Base-by-base conservation (phyloP, 2,329 filamentous ascomycete genomes). In the Trichocomaceae sp. region DNA sequence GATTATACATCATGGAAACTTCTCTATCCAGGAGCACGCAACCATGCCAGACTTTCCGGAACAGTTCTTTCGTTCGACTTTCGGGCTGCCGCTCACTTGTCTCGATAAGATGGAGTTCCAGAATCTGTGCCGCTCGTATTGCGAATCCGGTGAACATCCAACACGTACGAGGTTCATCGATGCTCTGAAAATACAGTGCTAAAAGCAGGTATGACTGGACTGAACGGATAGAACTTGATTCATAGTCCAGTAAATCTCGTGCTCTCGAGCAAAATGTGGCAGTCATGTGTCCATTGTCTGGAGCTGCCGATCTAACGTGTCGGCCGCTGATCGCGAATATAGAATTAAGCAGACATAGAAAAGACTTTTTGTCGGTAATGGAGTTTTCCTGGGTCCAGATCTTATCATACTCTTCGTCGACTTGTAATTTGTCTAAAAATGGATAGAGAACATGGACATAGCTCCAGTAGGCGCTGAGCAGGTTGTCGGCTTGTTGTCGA, bases 11-110 rank as follows among this genome's bases (percentile, higher is more conserved):
- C 51, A 53, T 53, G 44, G 51, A 37, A 23, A 47, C 5, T 6
- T 39, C 44, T 13, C 51, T n/a, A 53, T 53, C 51, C 31, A 53
- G 29, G 26, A 53, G 42, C 13, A 53, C 44, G 39, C 51, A 53
- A 19, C 42, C 44, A 47, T 47, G 51, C 51, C 51, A 53, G 13
- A 47, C 51, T 47, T 19, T 37, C 17, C 51, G 51, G 13, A 53
- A 15, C 8, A 47, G 20, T 4, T 53, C 44, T n/a, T 17, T 47
- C 5, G 17, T 37, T 41, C 33, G 44, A 19, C 13, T 31, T 7
- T 37, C 31, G 10, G 51, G 5, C 44, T 37, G 31, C 17, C 19
- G 19, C 31, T 47, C 20, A 19, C 51, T 53, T 15, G 29, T 53
- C 35, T 53, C 51, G 29, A 19, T n/a, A 2, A 39, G 19, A 17